These are phyloP conservation scores for Goffeauzyma gilvescens DNA, from an alignment of 768 basidiomycete genomes.

Conservation along the genomic window DNA sequence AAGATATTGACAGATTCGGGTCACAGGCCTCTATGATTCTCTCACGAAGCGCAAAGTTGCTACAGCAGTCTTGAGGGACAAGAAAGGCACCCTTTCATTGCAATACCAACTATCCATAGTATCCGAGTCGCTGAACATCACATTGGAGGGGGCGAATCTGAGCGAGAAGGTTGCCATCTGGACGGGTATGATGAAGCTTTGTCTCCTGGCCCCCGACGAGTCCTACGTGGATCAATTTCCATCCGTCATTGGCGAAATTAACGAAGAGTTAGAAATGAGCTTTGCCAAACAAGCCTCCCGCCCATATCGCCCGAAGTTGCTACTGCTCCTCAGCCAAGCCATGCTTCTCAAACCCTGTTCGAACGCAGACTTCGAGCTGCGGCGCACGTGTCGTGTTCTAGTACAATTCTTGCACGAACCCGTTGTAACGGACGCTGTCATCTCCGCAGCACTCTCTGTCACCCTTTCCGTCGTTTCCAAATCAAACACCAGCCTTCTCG, in stretches of 20 bases:
- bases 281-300: background rate
- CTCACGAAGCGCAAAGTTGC: constrained; percentile 4
- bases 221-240: constrained; percentile 7
- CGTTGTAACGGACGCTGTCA: background rate
- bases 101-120: constrained; percentile 11
- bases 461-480: constrained; percentile 6
- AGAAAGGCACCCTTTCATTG: constrained; percentile 3
- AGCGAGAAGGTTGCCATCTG: constrained; percentile 5
- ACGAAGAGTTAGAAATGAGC: background rate
- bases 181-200: constrained; percentile 7
- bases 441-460: constrained; percentile 1
- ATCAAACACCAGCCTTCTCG: constrained; percentile 3
- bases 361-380: constrained; percentile 1
- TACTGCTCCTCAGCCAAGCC: constrained; percentile 6
- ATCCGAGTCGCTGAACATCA: too few relatives aligned
- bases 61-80: constrained; percentile 6
- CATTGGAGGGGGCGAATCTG: too few relatives aligned
- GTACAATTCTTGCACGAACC: background rate
- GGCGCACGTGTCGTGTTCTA: background rate
- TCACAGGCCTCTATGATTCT: background rate
- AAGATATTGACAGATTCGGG: background rate
- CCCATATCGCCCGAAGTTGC: constrained; percentile 4
- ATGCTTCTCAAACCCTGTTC: constrained; percentile 1
- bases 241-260: constrained; percentile 4
- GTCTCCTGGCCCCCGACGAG: constrained; percentile 7